Evolutionary conservation across 345 rosid genomes (phyloP).

Genomic region (Eucalyptus pumila): DNA sequence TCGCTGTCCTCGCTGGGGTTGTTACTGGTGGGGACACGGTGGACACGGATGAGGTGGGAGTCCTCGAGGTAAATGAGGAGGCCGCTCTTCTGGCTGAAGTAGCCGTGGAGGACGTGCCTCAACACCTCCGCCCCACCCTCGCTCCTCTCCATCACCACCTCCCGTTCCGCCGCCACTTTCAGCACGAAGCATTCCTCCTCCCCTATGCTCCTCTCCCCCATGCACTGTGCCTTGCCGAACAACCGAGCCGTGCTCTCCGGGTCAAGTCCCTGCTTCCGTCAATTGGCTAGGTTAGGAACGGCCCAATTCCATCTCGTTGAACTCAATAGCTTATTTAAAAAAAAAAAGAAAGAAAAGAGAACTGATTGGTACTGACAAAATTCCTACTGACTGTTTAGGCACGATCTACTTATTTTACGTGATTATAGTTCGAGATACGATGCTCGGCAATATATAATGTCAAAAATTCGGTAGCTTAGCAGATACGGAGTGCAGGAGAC

Average conservation of each 20-base stretch:
- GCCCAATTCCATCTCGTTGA: background rate
- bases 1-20: background rate
- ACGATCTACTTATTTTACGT: background rate
- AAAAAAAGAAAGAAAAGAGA: background rate
- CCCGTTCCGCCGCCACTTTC: slow-evolving; percentile 76
- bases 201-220: slow-evolving; percentile 77
- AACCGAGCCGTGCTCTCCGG: slow-evolving; percentile 79
- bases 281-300: background rate
- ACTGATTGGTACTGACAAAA: background rate
- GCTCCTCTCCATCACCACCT: slow-evolving; percentile 61
- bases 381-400: background rate
- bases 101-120: slow-evolving; percentile 87
- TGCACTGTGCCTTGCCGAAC: slow-evolving; percentile 68
- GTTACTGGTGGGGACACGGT: background rate
- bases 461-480: background rate
- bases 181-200: slow-evolving; percentile 85
- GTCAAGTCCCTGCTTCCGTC: slow-evolving; percentile 54
- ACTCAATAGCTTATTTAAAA: background rate
- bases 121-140: slow-evolving; percentile 88
- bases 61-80: slow-evolving; percentile 74
- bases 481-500: background rate
- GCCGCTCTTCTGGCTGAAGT: slow-evolving; percentile 90
- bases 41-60: slow-evolving; percentile 76
- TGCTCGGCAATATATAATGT: background rate
- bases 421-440: background rate